These are phyloP conservation scores for Sequoia sempervirens DNA, from an alignment of 75 land plant species.

Conservation along the genomic window DNA sequence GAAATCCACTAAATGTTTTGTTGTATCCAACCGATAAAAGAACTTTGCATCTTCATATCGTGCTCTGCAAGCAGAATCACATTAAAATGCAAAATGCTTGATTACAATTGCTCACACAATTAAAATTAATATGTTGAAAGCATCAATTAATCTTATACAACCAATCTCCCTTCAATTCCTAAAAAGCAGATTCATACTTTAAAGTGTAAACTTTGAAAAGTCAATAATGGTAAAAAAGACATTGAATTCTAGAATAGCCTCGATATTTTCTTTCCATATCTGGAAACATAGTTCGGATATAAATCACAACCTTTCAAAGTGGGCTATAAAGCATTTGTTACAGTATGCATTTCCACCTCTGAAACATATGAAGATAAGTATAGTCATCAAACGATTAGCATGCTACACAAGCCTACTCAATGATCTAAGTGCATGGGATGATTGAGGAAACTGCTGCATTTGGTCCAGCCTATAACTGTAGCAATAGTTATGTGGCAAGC, in stretches of 20 bases:
- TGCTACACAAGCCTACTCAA: not conserved
- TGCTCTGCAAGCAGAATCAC: slow-evolving; percentile 48
- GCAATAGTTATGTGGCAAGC: not conserved
- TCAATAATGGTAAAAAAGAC: not conserved
- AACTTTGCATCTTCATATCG: slow-evolving; percentile 98
- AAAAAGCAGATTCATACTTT: not conserved
- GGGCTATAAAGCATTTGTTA: not conserved
- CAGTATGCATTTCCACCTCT: not conserved
- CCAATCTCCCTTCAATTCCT: not conserved
- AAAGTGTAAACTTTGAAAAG: not conserved
- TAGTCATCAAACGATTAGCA: not conserved
- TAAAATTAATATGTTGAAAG: not conserved
- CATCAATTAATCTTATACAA: not conserved
- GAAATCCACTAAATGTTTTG: slow-evolving; percentile 65
- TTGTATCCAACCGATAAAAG: slow-evolving; percentile 78
- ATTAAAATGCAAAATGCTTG: not conserved
- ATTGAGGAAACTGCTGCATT: not conserved
- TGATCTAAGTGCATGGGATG: not conserved
- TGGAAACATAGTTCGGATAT: not conserved
- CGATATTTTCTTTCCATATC: not conserved
- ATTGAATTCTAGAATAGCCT: not conserved
- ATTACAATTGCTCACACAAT: not conserved
- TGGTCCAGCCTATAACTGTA: not conserved
- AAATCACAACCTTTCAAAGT: not conserved
- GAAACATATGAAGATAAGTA: not conserved